Percentiles rank a stretch among this genome's conserved stretches.
Evolutionary conservation across 495 filamentous ascomycete species (phyloP).

Genomic region (Acidomyces sp.): DNA sequence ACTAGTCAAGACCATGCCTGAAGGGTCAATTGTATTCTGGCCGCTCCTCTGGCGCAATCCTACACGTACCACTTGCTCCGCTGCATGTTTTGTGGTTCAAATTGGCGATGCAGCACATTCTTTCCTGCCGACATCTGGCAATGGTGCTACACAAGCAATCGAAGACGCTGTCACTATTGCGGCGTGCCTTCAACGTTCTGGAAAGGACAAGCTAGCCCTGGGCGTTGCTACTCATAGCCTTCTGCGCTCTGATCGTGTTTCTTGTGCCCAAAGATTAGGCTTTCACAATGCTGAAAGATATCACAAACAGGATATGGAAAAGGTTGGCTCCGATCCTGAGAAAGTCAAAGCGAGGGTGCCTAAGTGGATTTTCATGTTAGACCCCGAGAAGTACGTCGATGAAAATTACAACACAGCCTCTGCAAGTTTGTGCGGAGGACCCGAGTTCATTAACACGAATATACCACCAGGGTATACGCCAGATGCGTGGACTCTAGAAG

Average conservation of each 20-base stretch:
- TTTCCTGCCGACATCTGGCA: slow-evolving; percentile 27
- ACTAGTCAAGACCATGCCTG: slow-evolving; percentile 22
- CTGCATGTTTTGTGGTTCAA: slow-evolving; percentile 22
- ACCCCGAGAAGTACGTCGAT: slow-evolving; percentile 47
- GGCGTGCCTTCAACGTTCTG: slow-evolving; percentile 25
- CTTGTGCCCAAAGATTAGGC: slow-evolving; percentile 16
- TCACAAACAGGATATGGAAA: slow-evolving; percentile 39
- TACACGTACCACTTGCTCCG: slow-evolving; percentile 23
- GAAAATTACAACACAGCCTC: slow-evolving; percentile 31
- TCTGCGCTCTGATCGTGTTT: slow-evolving; percentile 9
- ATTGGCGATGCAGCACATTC: slow-evolving; percentile 28
- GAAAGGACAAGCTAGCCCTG: slow-evolving; percentile 11
- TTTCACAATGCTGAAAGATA: slow-evolving; percentile 34
- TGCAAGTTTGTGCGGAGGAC: not conserved
- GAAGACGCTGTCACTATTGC: slow-evolving; percentile 30
- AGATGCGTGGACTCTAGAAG: slow-evolving; percentile 3
- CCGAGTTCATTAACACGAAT: slow-evolving; percentile 4
- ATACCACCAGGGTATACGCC: slow-evolving; percentile 3
- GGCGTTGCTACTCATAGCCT: slow-evolving; percentile 10
- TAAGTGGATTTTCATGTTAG: slow-evolving; percentile 46
- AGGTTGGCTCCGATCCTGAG: slow-evolving; percentile 43
- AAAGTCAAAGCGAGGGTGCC: slow-evolving; percentile 41
- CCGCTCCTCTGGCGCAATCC: slow-evolving; percentile 28
- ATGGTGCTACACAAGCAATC: slow-evolving; percentile 29
- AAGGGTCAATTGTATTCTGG: slow-evolving; percentile 26